phyloP scores from a whole-genome alignment of 2,329 filamentous ascomycete genomes.

The Pseudomassariella vexata region DNA sequence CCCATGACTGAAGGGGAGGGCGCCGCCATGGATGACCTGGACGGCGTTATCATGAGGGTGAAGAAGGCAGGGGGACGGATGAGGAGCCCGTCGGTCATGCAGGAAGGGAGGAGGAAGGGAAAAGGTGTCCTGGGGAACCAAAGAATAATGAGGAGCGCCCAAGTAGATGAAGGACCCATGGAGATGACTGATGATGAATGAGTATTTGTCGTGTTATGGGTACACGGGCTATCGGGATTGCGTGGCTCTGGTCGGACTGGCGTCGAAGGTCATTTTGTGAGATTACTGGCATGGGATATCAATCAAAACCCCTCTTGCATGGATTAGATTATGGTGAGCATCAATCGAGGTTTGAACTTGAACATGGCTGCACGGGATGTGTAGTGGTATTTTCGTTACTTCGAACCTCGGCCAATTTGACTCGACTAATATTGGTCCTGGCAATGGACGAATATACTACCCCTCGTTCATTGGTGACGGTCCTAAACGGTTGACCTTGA shows the following conservation, averaged over 20 bases:
- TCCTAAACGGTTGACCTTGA: too few relatives aligned
- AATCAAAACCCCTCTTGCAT: too few relatives aligned
- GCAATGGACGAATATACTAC: too few relatives aligned
- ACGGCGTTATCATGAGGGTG: slow-evolving; percentile 4
- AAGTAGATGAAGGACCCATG: slow-evolving; percentile 6
- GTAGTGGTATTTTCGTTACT: too few relatives aligned
- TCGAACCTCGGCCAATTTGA: too few relatives aligned
- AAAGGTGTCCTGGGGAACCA: not conserved
- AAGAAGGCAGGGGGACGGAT: slow-evolving; percentile 2
- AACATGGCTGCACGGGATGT: too few relatives aligned
- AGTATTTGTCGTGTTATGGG: slow-evolving; percentile 1
- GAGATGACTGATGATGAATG: slow-evolving; percentile 7
- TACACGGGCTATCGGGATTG: not conserved
- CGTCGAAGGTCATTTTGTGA: too few relatives aligned
- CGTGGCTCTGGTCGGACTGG: too few relatives aligned
- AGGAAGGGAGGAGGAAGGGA: slow-evolving; percentile 6
- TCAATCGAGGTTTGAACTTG: not conserved
- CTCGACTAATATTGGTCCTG: too few relatives aligned
- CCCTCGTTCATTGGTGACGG: too few relatives aligned
- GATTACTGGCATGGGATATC: too few relatives aligned
- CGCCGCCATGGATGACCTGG: slow-evolving; percentile 7
- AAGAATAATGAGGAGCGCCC: slow-evolving; percentile 7
- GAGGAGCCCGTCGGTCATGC: too few relatives aligned
- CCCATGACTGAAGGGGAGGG: slow-evolving; percentile 6
- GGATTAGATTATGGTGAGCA: not conserved